Percentiles rank a stretch among this genome's conserved stretches.
These are phyloP conservation scores for Polysphondylium violaceum DNA, from an alignment of 78 protist genomes.

Conservation along the genomic window DNA sequence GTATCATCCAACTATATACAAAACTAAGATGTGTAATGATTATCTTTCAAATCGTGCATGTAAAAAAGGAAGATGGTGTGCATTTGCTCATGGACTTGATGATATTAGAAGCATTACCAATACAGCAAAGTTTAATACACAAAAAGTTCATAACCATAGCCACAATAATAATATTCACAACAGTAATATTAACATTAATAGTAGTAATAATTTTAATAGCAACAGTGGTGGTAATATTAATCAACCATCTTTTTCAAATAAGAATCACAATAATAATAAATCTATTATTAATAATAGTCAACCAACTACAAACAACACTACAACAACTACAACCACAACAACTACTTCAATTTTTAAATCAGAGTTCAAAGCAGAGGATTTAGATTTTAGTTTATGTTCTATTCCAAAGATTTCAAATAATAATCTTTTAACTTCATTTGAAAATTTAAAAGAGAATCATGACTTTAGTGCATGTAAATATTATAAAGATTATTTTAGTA, in stretches of 20 bases:
- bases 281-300: too few relatives aligned
- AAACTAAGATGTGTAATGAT: conserved; percentile 57
- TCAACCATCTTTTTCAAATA: not conserved
- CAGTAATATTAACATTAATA: not conserved
- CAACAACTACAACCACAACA: not conserved
- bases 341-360: not conserved
- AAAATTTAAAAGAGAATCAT: not conserved
- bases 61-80: conserved; percentile 74
- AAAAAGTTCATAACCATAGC: not conserved
- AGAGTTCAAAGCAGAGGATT: too few relatives aligned
- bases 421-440: too few relatives aligned
- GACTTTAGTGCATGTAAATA: not conserved
- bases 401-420: too few relatives aligned
- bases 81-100: conserved; percentile 47
- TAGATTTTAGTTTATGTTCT: too few relatives aligned
- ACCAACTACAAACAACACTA: too few relatives aligned
- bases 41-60: conserved; percentile 1
- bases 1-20: conserved; percentile 70
- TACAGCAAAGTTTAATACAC: not conserved
- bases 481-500: not conserved
- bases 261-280: not conserved
- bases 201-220: not conserved
- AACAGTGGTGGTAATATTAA: not conserved
- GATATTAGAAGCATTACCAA: conserved; percentile 35
- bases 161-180: not conserved